Base-by-base conservation (phyloP, 176 grass and related monocot genomes). In the Puya raimondii region DNA sequence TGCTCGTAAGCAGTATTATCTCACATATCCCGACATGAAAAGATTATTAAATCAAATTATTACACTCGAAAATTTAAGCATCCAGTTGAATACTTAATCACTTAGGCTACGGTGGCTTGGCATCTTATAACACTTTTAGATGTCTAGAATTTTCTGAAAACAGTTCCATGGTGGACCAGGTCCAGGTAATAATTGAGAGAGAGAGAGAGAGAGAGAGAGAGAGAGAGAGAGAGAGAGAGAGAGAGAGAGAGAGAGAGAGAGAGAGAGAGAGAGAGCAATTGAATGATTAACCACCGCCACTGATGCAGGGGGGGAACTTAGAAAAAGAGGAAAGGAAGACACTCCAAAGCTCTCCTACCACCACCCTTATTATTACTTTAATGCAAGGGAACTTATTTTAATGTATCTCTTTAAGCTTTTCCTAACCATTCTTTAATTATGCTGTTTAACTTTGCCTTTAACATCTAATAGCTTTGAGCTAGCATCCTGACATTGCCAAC, bases 401-500 rank as follows among this genome's bases (percentile, higher is more conserved):
- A 65, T 68, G 74, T 27, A 13, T 29, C 49, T 69, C 50, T 59
- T 82, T 82, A 81, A 75, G 71, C 66, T 82, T 85, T 85, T 88
- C 17, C 76, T 79, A 85, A 88, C 71, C 78, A 72, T 79, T 47
- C 79, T 88, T 88, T 85, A 88, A 85, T 82, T 79, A 79, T 88
- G 82, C 64, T 88, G 82, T 69, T 88, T 82, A 85, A 67, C 82
- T 88, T 88, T 88, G 74, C 64, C 81, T 84, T 88, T 78, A 71
- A 82, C 56, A 81, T 53, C 50, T 74, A 68, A 68, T 29, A 66
- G 81, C 68, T 22, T 52, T 22, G 22, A 14, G 61, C 65, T 64
- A 74, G 73, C 83, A 82, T 72, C 82, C 82, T 88, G 86, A 85
- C 78, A 88, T 21, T 76, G 82, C 86, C 86, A 85, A 85, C 75